Conservation (phyloP, 805 yeast species). For the Kodamaea hsintzibuensis region DNA sequence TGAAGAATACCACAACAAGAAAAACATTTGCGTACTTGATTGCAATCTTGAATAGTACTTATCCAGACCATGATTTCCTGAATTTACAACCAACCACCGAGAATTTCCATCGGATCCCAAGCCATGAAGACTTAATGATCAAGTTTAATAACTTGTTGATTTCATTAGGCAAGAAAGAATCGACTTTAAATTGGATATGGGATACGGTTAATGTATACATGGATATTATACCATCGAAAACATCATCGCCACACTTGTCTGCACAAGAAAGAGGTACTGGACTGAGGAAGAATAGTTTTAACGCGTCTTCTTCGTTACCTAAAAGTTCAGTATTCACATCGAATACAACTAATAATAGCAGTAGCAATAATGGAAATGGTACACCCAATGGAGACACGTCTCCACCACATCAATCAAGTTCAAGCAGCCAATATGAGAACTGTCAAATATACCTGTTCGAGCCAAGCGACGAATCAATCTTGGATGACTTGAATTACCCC, state of each 20-base stretch:
- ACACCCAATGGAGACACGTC: neutral
- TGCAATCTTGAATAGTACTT: conserved; percentile 86
- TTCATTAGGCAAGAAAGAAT: conserved; percentile 43
- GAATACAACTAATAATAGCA: no score
- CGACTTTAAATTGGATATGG: conserved; percentile 72
- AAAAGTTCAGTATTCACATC: neutral
- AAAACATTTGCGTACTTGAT: conserved; percentile 88
- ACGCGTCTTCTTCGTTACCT: conserved; percentile 9
- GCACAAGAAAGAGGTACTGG: conserved; percentile 17
- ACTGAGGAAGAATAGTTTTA: conserved; percentile 31
- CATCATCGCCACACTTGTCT: conserved; percentile 23
- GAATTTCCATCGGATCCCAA: conserved; percentile 39
- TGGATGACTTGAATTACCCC: conserved; percentile 55
- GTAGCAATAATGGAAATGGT: neutral
- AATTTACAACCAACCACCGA: conserved; percentile 78
- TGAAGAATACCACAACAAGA: conserved; percentile 80
- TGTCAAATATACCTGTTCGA: conserved; percentile 66
- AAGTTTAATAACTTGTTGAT: conserved; percentile 77
- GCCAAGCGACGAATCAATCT: conserved; percentile 59
- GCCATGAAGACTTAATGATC: conserved; percentile 51
- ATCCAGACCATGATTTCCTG: conserved; percentile 95
- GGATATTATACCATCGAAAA: conserved; percentile 50
- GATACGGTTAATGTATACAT: conserved; percentile 81
- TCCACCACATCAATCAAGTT: conserved; percentile 14
- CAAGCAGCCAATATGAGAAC: conserved; percentile 31